A percentile compares a stretch with the other conserved stretches of the same genome.
These are phyloP conservation scores for Diatrype stigma DNA, from an alignment of 2,329 filamentous ascomycete genomes.

Conservation along the genomic window DNA sequence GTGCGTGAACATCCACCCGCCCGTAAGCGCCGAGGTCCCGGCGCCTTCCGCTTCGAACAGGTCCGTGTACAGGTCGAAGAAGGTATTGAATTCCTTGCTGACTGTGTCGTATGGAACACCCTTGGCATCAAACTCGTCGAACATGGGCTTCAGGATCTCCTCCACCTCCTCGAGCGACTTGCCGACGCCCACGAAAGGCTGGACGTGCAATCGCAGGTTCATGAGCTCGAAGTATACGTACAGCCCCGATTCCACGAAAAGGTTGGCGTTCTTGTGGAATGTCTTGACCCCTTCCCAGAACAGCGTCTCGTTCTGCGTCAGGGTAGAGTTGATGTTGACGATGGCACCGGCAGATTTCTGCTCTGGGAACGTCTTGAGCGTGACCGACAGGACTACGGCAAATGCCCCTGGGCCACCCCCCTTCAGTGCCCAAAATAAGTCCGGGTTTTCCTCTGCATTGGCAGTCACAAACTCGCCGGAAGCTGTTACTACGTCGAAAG, in stretches of 20 bases:
- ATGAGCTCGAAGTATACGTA: constrained; percentile 41
- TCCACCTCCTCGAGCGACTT: constrained; percentile 31
- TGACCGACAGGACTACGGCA: constrained; percentile 48
- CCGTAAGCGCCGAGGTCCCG: constrained; percentile 30
- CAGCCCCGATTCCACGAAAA: constrained; percentile 37
- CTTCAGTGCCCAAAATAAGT: constrained; percentile 55
- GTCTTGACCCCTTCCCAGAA: constrained; percentile 45
- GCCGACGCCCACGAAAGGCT: constrained; percentile 33
- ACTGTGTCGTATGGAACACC: constrained; percentile 24
- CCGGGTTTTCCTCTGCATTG: constrained; percentile 39
- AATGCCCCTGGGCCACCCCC: constrained; percentile 52
- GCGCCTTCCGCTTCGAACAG: constrained; percentile 33
- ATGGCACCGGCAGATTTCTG: constrained; percentile 37
- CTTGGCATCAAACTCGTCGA: constrained; percentile 27
- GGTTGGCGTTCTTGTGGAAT: constrained; percentile 41
- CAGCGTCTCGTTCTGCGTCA: constrained; percentile 32
- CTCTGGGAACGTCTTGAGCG: constrained; percentile 48
- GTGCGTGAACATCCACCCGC: constrained; percentile 34
- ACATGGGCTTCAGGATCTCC: constrained; percentile 31
- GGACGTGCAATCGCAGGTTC: constrained; percentile 35
- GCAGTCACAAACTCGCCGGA: constrained; percentile 40
- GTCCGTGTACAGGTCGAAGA: constrained; percentile 33
- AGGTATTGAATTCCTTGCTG: constrained; percentile 27
- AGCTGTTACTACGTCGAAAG: constrained; percentile 42
- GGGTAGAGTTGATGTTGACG: constrained; percentile 33